Conservation (phyloP, 108 stramenopile species). For the Nannochloropsis gaditana region DNA sequence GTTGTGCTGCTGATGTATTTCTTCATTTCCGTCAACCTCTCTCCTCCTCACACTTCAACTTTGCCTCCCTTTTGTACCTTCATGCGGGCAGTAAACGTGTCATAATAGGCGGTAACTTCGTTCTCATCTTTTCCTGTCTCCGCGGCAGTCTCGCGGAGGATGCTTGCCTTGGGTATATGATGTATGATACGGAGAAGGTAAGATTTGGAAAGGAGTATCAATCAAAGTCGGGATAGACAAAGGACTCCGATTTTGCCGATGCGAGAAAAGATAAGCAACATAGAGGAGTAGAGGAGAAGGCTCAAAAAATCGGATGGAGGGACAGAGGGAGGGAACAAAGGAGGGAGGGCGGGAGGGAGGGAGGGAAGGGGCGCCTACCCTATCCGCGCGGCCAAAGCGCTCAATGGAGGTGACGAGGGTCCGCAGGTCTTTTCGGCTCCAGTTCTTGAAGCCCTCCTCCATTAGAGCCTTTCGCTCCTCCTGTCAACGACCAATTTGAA, state of each 20-base stretch:
- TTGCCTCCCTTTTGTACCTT: background rate
- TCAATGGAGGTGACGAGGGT: slow-evolving; percentile 79
- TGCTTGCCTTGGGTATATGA: background rate
- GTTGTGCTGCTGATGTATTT: background rate
- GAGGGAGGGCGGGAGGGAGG: slow-evolving; percentile 52
- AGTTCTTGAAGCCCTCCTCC: slow-evolving; percentile 80
- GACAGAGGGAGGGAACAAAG: background rate
- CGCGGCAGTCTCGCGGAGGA: background rate
- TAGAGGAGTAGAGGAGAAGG: background rate
- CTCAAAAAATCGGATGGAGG: background rate
- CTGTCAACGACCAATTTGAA: background rate
- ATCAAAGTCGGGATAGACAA: background rate
- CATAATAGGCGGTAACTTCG: background rate
- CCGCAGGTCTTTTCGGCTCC: slow-evolving; percentile 81
- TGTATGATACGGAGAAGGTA: background rate
- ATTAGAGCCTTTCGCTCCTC: slow-evolving; percentile 70
- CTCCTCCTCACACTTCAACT: background rate
- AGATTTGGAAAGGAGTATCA: background rate
- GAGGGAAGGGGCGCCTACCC: slow-evolving; percentile 45
- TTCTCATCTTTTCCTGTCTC: background rate
- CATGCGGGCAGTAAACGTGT: background rate
- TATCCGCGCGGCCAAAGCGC: slow-evolving; percentile 78
- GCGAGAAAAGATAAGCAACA: background rate
- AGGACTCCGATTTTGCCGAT: background rate
- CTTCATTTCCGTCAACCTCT: background rate